phyloP scores from a whole-genome alignment of 148 eudicot species.

The Salicornia ramosissima region DNA sequence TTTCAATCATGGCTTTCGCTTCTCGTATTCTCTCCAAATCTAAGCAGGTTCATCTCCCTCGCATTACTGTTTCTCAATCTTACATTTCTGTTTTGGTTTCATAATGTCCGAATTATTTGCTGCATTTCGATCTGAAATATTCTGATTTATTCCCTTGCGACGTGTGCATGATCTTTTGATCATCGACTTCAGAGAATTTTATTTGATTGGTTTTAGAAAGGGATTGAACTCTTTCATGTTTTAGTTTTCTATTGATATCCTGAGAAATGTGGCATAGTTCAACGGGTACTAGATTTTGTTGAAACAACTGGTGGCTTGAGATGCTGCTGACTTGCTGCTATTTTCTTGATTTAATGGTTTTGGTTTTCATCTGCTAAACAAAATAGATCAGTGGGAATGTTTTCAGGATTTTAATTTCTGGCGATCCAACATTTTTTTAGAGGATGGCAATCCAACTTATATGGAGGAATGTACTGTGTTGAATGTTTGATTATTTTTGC shows the following conservation, averaged over 20 bases:
- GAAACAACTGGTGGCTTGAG: neutral
- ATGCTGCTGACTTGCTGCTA: neutral
- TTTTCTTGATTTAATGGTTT: neutral
- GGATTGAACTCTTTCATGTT: neutral
- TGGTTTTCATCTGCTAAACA: neutral
- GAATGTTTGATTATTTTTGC: neutral
- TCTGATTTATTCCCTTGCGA: neutral
- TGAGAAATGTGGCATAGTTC: constrained; percentile 1
- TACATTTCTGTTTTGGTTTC: neutral
- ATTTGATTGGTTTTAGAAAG: neutral
- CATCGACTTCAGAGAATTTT: neutral
- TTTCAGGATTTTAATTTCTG: neutral
- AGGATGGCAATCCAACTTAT: neutral
- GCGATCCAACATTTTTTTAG: too few species aligned
- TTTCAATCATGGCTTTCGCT: constrained; percentile 42
- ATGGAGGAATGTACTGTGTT: neutral
- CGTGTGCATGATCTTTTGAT: neutral
- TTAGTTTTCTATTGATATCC: neutral
- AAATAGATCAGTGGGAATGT: neutral
- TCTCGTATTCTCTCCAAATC: constrained; percentile 57
- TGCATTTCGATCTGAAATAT: constrained; percentile 8
- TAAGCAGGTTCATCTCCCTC: constrained; percentile 39
- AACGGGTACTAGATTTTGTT: neutral
- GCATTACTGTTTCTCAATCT: too few species aligned
- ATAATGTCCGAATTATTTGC: neutral